phyloP scores from a whole-genome alignment of 768 basidiomycete species.

The Candolleomyces eurysporus region DNA sequence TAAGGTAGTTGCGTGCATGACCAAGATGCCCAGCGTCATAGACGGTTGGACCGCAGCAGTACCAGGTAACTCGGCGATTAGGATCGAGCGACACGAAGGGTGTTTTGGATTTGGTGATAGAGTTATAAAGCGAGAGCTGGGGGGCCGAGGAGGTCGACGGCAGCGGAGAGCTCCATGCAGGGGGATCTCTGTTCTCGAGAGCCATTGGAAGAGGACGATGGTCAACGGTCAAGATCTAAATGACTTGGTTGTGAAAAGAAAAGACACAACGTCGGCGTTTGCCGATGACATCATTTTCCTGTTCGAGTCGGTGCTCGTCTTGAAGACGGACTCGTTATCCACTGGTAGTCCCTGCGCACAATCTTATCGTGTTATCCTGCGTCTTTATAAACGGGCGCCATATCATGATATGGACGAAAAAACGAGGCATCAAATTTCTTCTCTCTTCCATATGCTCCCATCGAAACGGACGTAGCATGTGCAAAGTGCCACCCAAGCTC shows the following conservation, averaged over 20 bases:
- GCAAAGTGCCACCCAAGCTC: neutral
- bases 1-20: conserved; percentile 97
- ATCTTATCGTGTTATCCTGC: neutral
- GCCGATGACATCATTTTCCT: neutral
- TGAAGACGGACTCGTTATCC: too few relatives aligned
- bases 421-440: too few relatives aligned
- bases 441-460: neutral
- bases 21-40: conserved; percentile 99
- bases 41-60: conserved; percentile 98
- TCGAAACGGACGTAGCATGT: neutral
- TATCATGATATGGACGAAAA: too few relatives aligned
- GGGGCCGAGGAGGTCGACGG: neutral
- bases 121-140: conserved; percentile 68
- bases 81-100: conserved; percentile 67
- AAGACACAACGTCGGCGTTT: neutral
- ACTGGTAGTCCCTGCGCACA: neutral
- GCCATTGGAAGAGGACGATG: neutral
- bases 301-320: neutral
- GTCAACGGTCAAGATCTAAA: neutral
- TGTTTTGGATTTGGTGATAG: conserved; percentile 87
- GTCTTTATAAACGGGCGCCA: too few relatives aligned
- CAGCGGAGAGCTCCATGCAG: conserved; percentile 7
- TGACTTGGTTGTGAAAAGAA: conserved; percentile 4
- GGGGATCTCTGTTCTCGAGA: conserved; percentile 9
- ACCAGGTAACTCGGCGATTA: conserved; percentile 89